These are phyloP conservation scores for Chlamydomonas sp. DNA, from an alignment of 139 green algal genomes.

Conservation along the genomic window DNA sequence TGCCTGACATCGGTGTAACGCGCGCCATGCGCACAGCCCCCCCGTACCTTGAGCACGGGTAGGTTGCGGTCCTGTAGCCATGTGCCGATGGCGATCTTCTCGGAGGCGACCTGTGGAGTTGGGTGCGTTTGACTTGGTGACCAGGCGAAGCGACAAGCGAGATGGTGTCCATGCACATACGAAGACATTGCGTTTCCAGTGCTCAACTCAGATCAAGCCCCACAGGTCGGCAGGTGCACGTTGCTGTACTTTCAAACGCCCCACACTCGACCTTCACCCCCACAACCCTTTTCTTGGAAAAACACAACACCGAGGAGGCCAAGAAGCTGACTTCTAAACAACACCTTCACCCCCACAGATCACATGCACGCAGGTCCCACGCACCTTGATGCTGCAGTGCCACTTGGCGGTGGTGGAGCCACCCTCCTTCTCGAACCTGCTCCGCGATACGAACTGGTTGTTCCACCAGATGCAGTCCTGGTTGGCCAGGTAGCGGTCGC, in stretches of 20 bases:
- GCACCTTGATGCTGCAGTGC: conserved; percentile 35
- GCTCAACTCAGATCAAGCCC: too few species aligned
- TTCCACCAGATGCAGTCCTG: conserved; percentile 28
- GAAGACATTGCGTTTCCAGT: too few species aligned
- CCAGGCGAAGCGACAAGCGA: background rate
- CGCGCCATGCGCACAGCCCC: background rate
- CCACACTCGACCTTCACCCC: too few species aligned
- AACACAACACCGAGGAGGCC: background rate
- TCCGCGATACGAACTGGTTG: conserved; percentile 22
- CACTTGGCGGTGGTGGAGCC: conserved; percentile 35
- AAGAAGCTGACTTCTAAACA: background rate
- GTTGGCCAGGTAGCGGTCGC: conserved; percentile 16
- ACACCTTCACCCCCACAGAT: background rate
- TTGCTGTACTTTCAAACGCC: too few species aligned
- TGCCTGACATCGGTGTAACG: background rate
- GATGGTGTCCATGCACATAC: background rate
- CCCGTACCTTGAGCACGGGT: conserved; percentile 12
- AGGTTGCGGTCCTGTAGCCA: background rate
- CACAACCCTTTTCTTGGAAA: too few species aligned
- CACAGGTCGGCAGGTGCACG: too few species aligned
- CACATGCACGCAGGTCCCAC: too few species aligned
- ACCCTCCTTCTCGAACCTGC: conserved; percentile 29
- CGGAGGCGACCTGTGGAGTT: background rate
- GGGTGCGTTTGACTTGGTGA: background rate
- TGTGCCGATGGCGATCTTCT: background rate